These are phyloP conservation scores for Phytopythium aichiense DNA, from an alignment of 352 stramenopile genomes.

Conservation along the genomic window DNA sequence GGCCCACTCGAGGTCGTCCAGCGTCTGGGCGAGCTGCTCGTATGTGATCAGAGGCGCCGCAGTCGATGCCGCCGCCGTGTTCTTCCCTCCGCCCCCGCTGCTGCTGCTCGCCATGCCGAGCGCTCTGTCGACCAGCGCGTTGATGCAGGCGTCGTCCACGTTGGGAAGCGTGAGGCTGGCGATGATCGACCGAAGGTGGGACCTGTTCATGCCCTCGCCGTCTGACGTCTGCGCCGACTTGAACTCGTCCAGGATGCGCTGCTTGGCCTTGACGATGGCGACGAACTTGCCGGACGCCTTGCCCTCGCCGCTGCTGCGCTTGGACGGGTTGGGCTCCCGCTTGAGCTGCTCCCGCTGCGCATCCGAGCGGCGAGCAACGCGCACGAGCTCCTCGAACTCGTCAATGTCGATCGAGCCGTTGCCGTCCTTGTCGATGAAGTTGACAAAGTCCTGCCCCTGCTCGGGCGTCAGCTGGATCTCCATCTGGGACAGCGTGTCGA, in stretches of 20 bases:
- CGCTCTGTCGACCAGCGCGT: constrained; percentile 37
- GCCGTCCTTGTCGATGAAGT: constrained; percentile 78
- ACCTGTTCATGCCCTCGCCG: constrained; percentile 28
- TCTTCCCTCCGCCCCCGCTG: not conserved
- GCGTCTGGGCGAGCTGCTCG: constrained; percentile 39
- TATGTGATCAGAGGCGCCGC: constrained; percentile 25
- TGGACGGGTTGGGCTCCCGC: constrained; percentile 48
- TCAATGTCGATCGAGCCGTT: constrained; percentile 84
- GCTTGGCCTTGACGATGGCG: constrained; percentile 31
- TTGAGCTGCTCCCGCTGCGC: constrained; percentile 70
- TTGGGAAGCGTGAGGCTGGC: constrained; percentile 42
- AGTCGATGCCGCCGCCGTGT: not conserved
- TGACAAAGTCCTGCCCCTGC: constrained; percentile 66
- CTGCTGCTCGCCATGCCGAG: constrained; percentile 10
- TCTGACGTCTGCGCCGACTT: constrained; percentile 35
- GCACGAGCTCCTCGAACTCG: constrained; percentile 81
- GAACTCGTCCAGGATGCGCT: constrained; percentile 67
- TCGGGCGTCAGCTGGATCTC: constrained; percentile 71
- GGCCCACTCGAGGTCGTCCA: constrained; percentile 61
- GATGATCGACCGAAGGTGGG: constrained; percentile 46
- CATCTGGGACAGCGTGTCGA: constrained; percentile 82
- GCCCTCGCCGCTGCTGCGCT: constrained; percentile 22
- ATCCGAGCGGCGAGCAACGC: constrained; percentile 61
- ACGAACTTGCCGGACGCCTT: constrained; percentile 40
- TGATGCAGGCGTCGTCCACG: constrained; percentile 41